A percentile compares a stretch with the other conserved stretches of the same genome.
These are phyloP conservation scores for Lipomyces anomalus DNA, from an alignment of 805 yeast species.

Conservation along the genomic window DNA sequence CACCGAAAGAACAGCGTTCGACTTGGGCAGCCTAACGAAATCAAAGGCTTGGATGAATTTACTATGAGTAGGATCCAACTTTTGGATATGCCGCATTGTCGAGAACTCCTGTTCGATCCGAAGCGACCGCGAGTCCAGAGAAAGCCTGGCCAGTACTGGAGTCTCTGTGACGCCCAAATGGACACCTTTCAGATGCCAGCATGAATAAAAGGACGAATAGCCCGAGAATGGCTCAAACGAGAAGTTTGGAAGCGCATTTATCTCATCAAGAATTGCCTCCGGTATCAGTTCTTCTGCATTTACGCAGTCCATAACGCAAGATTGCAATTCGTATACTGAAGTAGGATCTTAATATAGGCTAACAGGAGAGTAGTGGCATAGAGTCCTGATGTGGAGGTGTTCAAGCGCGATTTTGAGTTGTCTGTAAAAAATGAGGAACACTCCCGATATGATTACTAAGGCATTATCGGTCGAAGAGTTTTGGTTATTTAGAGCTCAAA, in stretches of 20 bases:
- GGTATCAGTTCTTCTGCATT: neutral
- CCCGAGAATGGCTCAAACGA: neutral
- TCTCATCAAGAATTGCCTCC: neutral
- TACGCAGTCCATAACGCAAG: neutral
- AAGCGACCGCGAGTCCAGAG: constrained; percentile 14
- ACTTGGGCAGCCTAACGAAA: constrained; percentile 10
- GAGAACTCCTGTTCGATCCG: constrained; percentile 22
- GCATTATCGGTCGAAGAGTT: too few relatives aligned
- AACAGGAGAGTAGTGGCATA: too few relatives aligned
- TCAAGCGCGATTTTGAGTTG: too few relatives aligned
- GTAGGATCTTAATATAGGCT: too few relatives aligned
- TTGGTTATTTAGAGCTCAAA: too few relatives aligned
- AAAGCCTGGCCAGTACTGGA: constrained; percentile 18
- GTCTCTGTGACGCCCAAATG: constrained; percentile 12
- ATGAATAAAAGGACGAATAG: constrained; percentile 14
- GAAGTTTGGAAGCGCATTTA: neutral
- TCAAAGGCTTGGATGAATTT: constrained; percentile 17
- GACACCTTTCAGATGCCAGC: constrained; percentile 17
- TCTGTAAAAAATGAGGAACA: too few relatives aligned
- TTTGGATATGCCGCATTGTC: constrained; percentile 20
- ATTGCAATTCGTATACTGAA: too few relatives aligned
- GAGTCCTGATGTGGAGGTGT: too few relatives aligned
- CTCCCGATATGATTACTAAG: too few relatives aligned
- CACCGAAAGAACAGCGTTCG: constrained; percentile 19
- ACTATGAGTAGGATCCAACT: constrained; percentile 15